A percentile compares a stretch with the other conserved stretches of the same genome.
Evolutionary conservation across 257 asterid species (phyloP).

Genomic region (Paraleonurus japonicus): DNA sequence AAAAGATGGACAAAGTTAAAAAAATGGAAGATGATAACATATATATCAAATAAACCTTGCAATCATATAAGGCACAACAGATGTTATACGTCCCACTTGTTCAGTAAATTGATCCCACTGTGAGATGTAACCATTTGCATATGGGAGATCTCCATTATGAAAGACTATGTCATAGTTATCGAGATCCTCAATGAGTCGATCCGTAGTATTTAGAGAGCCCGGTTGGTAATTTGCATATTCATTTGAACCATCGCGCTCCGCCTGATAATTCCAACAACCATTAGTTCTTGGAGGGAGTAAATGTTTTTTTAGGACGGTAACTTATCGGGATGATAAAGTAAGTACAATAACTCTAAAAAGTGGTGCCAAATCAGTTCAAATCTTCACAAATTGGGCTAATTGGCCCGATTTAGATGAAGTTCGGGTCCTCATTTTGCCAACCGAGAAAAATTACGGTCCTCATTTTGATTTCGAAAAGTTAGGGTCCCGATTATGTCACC

Average conservation of each 20-base stretch:
- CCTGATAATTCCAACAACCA: not conserved
- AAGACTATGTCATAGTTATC: constrained; percentile 41
- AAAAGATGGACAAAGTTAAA: not conserved
- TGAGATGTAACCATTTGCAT: constrained; percentile 53
- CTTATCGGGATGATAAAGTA: too few relatives aligned
- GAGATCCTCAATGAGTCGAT: constrained; percentile 17
- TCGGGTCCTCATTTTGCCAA: too few relatives aligned
- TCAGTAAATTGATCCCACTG: constrained; percentile 90
- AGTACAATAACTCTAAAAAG: too few relatives aligned
- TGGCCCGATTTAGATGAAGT: too few relatives aligned
- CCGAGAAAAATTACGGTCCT: too few relatives aligned
- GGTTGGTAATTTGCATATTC: constrained; percentile 26
- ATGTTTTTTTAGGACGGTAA: too few relatives aligned
- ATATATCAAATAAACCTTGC: constrained; percentile 43
- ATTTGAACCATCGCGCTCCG: constrained; percentile 22
- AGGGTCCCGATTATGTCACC: too few relatives aligned
- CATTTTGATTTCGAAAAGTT: too few relatives aligned
- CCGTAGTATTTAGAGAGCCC: constrained; percentile 20
- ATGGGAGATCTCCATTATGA: constrained; percentile 50
- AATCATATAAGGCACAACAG: constrained; percentile 67
- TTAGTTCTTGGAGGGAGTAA: not conserved
- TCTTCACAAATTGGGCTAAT: too few relatives aligned
- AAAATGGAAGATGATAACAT: not conserved
- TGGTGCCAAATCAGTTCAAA: too few relatives aligned
- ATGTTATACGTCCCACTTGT: constrained; percentile 66